phyloP scores from a whole-genome alignment of 2,329 filamentous ascomycete species.

The Aureobasidium sp. region DNA sequence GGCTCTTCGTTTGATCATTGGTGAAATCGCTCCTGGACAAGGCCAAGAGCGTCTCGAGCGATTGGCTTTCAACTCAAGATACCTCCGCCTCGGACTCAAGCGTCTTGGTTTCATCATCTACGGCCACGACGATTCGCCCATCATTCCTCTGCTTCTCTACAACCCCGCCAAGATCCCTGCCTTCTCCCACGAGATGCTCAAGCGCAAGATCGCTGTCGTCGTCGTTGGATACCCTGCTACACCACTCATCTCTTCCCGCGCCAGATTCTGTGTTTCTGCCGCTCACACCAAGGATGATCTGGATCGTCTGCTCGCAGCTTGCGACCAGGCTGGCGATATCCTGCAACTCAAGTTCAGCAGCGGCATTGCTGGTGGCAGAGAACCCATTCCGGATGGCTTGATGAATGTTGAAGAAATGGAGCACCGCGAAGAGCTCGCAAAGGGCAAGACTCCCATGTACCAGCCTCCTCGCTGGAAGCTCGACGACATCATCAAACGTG shows the following conservation, averaged over 20 bases:
- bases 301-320: conserved; percentile 79
- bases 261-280: conserved; percentile 89
- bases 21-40: conserved; percentile 81
- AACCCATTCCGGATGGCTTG: conserved; percentile 66
- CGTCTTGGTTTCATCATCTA: conserved; percentile 94
- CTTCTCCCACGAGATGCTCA: conserved; percentile 97
- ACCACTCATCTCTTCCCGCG: conserved; percentile 87
- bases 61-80: conserved; percentile 95
- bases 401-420: conserved; percentile 65
- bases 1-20: conserved; percentile 80
- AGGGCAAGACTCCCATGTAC: conserved; percentile 43
- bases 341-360: conserved; percentile 97
- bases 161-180: conserved; percentile 98
- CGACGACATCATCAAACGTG: conserved; percentile 64
- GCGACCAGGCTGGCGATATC: conserved; percentile 85
- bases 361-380: conserved; percentile 80
- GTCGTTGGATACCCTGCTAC: conserved; percentile 97
- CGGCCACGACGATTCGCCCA: conserved; percentile 95
- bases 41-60: conserved; percentile 92
- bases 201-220: conserved; percentile 94
- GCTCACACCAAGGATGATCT: conserved; percentile 98
- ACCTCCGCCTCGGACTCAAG: conserved; percentile 95
- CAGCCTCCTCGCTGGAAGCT: conserved; percentile 71
- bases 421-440: conserved; percentile 45
- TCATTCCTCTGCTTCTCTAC: conserved; percentile 90